Percentiles rank a stretch among this genome's conserved stretches.
Conservation (phyloP, 2,329 filamentous ascomycete genomes). For the Microsporum audouinii region DNA sequence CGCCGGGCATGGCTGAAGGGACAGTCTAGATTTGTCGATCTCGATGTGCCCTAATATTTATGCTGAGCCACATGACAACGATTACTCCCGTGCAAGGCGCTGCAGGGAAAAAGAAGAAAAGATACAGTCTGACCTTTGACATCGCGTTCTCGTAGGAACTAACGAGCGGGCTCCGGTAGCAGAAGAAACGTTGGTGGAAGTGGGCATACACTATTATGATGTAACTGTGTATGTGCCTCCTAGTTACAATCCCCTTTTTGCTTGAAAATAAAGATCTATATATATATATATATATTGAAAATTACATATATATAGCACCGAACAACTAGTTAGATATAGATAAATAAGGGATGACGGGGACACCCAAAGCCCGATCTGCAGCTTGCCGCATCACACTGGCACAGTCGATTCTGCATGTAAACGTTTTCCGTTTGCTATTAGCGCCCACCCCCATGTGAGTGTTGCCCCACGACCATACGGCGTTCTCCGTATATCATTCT, state of each 20-base stretch:
- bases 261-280: not conserved
- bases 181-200: not conserved
- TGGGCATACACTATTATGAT: not conserved
- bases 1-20: not conserved
- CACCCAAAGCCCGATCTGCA: not conserved
- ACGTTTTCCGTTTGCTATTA: not conserved
- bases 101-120: conserved; percentile 1
- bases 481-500: not conserved
- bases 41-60: not conserved
- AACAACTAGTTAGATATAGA: not conserved
- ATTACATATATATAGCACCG: not conserved
- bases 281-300: not conserved
- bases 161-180: not conserved
- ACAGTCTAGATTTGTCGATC: conserved; percentile 4
- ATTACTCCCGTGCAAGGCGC: not conserved
- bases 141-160: not conserved
- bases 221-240: not conserved
- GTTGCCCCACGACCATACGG: not conserved
- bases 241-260: not conserved
- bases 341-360: not conserved
- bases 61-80: not conserved
- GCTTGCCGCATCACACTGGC: not conserved
- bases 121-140: not conserved
- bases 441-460: not conserved
- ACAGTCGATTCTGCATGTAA: not conserved